Conservation (phyloP, 2,329 filamentous ascomycete species). For the Ascochyta viciae-villosae region DNA sequence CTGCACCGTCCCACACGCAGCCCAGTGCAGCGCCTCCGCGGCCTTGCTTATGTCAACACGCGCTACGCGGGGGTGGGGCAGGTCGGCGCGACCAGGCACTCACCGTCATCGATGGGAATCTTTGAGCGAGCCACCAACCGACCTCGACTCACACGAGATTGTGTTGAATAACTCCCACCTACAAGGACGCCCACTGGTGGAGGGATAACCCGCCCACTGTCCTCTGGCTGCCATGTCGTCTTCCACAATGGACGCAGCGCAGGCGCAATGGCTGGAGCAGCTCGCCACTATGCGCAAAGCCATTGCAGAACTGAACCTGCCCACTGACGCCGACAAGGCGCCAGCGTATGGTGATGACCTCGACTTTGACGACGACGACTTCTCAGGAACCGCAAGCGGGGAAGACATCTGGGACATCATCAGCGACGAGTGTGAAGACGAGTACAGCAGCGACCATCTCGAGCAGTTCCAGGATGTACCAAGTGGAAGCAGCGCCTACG, state of each 20-base stretch:
- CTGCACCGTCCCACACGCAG: slow-evolving; percentile 4
- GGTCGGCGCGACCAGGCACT: slow-evolving; percentile 24
- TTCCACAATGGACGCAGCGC: slow-evolving; percentile 49
- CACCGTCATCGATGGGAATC: slow-evolving; percentile 27
- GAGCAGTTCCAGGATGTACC: slow-evolving; percentile 57
- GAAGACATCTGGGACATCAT: slow-evolving; percentile 96
- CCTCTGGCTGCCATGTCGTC: slow-evolving; percentile 44
- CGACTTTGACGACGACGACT: slow-evolving; percentile 70
- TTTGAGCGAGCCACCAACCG: slow-evolving; percentile 4
- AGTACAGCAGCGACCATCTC: slow-evolving; percentile 69
- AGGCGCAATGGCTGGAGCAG: slow-evolving; percentile 82
- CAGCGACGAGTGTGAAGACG: slow-evolving; percentile 72
- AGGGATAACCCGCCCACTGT: not conserved
- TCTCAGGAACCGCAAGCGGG: slow-evolving; percentile 66
- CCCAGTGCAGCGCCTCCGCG: not conserved
- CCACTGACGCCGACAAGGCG: slow-evolving; percentile 54
- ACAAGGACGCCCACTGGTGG: not conserved
- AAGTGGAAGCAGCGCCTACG: slow-evolving; percentile 53
- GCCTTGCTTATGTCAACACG: slow-evolving; percentile 27
- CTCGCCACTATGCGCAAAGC: slow-evolving; percentile 86
- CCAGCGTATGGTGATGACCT: slow-evolving; percentile 64
- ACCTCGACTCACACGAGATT: slow-evolving; percentile 1
- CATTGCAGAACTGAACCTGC: slow-evolving; percentile 73
- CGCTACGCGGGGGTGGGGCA: slow-evolving; percentile 35
- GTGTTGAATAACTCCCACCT: not conserved